A percentile compares a stretch with the other conserved stretches of the same genome.
These are phyloP conservation scores for Candida sp. DNA, from an alignment of 1,139 yeast species.

Conservation along the genomic window DNA sequence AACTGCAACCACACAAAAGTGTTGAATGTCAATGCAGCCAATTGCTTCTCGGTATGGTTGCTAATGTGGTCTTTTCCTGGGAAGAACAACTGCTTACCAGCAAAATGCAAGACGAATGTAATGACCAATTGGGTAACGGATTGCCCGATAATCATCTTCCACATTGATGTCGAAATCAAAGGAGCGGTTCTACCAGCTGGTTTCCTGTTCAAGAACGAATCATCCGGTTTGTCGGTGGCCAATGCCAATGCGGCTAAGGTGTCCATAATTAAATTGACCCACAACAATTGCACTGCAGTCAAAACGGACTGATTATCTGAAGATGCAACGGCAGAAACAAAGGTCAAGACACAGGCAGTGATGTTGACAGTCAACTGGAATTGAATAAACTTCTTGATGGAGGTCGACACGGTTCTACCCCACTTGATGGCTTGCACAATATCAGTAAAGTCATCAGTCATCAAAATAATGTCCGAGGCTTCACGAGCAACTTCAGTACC, in stretches of 20 bases:
- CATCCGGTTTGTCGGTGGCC: constrained; percentile 97
- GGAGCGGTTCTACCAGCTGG: constrained; percentile 89
- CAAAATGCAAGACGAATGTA: constrained; percentile 82
- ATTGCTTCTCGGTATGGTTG: constrained; percentile 56
- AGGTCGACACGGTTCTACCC: constrained; percentile 97
- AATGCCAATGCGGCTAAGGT: constrained; percentile 97
- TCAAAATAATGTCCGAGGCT: constrained; percentile 91
- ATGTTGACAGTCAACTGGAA: constrained; percentile 96
- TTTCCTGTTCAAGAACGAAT: constrained; percentile 71
- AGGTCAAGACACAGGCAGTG: constrained; percentile 93
- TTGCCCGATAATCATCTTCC: constrained; percentile 98
- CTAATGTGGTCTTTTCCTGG: constrained; percentile 36
- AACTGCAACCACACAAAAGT: constrained; percentile 98
- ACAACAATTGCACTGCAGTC: constrained; percentile 95
- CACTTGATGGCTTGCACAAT: constrained; percentile 98
- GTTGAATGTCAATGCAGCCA: constrained; percentile 89
- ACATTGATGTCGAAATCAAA: constrained; percentile 88
- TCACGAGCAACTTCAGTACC: constrained; percentile 97
- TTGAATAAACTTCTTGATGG: constrained; percentile 94
- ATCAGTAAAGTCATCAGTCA: constrained; percentile 95
- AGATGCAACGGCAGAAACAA: constrained; percentile 86
- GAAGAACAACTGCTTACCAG: constrained; percentile 67
- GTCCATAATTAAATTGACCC: constrained; percentile 99
- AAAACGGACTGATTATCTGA: constrained; percentile 80
- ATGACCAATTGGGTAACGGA: constrained; percentile 75